phyloP scores from a whole-genome alignment of 768 basidiomycete species.

The Cyclocybe cylindracea region DNA sequence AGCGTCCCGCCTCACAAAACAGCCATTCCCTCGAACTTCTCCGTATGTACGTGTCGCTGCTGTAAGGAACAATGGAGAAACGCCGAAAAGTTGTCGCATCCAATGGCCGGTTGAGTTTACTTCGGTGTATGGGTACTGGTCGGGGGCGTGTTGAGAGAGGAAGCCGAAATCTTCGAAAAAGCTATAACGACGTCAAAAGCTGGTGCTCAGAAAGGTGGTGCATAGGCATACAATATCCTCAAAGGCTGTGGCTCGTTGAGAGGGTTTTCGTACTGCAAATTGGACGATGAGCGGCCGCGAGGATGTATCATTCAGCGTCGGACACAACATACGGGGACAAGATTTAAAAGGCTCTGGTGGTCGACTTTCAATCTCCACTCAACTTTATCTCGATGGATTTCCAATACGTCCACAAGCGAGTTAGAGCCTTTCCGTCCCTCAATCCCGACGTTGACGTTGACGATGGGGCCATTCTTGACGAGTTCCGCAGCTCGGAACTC shows the following conservation, averaged over 20 bases:
- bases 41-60: neutral
- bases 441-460: too few relatives aligned
- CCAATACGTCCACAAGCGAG: too few relatives aligned
- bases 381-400: too few relatives aligned
- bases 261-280: too few relatives aligned
- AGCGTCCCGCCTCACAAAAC: neutral
- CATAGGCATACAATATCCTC: neutral
- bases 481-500: too few relatives aligned
- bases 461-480: too few relatives aligned
- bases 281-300: too few relatives aligned
- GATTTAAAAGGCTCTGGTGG: too few relatives aligned
- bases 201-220: neutral
- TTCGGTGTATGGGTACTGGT: neutral
- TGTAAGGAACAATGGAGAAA: conserved; percentile 4
- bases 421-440: too few relatives aligned
- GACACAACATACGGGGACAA: too few relatives aligned
- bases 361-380: too few relatives aligned
- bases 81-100: conserved; percentile 6
- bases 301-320: too few relatives aligned
- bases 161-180: conserved; percentile 7
- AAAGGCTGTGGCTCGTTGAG: neutral
- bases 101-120: conserved; percentile 3
- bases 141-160: neutral
- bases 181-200: neutral
- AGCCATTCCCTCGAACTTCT: neutral